Conservation (phyloP, 257 asterid genomes). For the Petrea volubilis region DNA sequence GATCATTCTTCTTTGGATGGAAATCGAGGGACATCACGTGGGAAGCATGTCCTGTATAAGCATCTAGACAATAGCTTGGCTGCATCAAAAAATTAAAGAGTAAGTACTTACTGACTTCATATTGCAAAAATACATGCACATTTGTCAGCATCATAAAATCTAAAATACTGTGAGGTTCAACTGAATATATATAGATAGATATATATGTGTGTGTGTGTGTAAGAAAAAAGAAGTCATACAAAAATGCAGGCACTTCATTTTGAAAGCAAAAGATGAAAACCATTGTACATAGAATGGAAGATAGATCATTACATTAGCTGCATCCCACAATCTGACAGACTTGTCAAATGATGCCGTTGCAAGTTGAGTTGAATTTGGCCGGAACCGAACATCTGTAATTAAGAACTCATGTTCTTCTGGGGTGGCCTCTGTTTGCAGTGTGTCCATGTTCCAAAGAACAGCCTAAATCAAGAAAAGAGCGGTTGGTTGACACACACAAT, state of each 20-base stretch:
- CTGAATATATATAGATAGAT: too few species aligned
- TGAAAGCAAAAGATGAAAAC: background rate
- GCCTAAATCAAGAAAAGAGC: constrained; percentile 41
- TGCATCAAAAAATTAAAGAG: constrained; percentile 34
- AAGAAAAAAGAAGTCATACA: too few species aligned
- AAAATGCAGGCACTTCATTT: too few species aligned
- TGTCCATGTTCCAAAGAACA: constrained; percentile 84
- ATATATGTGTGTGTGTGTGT: too few species aligned
- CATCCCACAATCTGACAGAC: constrained; percentile 86
- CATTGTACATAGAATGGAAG: background rate
- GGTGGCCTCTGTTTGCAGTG: constrained; percentile 57
- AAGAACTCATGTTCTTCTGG: constrained; percentile 65
- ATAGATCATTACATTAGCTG: constrained; percentile 61
- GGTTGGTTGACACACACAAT: too few species aligned
- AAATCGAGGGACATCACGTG: constrained; percentile 79
- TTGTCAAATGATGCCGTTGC: constrained; percentile 75
- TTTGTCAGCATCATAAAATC: background rate
- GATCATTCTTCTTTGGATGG: constrained; percentile 73
- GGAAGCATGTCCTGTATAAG: constrained; percentile 61
- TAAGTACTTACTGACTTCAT: constrained; percentile 10
- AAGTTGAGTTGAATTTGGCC: constrained; percentile 73
- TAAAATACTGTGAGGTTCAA: background rate
- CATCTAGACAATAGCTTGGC: constrained; percentile 72
- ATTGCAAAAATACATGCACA: background rate
- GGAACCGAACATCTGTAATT: constrained; percentile 78